These are phyloP conservation scores for Gaeumannomyces tritici DNA, from an alignment of 2,329 filamentous ascomycete genomes.

Conservation along the genomic window DNA sequence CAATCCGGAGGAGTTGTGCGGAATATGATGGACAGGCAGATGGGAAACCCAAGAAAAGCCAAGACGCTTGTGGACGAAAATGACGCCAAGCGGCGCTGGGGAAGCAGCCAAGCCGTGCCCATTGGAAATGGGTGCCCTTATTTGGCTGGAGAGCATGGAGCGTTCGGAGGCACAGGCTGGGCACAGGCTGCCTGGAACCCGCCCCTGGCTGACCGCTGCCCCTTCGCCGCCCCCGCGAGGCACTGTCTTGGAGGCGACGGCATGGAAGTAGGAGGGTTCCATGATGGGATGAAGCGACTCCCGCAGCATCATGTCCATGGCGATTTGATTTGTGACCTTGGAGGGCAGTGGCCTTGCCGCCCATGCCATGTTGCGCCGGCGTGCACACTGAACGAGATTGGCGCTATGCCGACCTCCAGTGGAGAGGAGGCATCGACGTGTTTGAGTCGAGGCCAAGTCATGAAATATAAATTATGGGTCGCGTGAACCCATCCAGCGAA, in stretches of 20 bases:
- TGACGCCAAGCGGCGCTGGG: constrained; percentile 1
- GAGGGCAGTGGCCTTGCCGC: neutral
- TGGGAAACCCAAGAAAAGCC: constrained; percentile 4
- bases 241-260: neutral
- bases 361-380: neutral
- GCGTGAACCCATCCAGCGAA: neutral
- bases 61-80: constrained; percentile 4
- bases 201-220: neutral
- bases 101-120: neutral
- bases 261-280: neutral
- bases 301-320: neutral
- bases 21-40: neutral
- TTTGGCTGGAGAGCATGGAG: neutral
- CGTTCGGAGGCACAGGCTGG: neutral
- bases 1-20: neutral
- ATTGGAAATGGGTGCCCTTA: neutral
- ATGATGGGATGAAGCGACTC: neutral
- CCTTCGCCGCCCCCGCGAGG: neutral
- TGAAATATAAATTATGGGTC: neutral
- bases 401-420: neutral
- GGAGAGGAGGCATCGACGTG: neutral
- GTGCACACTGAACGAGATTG: neutral
- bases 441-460: neutral
- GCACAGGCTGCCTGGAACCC: neutral
- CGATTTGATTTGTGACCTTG: neutral